phyloP scores from a whole-genome alignment of 768 basidiomycete species.

The Lentinula edodes region DNA sequence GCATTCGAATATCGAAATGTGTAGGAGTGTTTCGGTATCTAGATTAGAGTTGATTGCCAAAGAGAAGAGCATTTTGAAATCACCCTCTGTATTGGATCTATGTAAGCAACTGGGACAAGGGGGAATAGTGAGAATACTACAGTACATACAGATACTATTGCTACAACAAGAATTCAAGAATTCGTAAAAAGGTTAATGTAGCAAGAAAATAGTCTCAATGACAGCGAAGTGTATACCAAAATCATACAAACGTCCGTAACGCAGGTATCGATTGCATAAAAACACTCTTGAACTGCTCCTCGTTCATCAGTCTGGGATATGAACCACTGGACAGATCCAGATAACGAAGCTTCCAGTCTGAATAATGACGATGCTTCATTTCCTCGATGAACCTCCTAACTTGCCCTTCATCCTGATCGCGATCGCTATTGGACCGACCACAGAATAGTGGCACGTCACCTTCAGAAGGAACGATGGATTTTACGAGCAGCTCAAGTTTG shows the following conservation, averaged over 20 bases:
- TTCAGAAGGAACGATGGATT: constrained; percentile 27
- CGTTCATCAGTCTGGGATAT: neutral
- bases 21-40: constrained; percentile 9
- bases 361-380: neutral
- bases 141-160: neutral
- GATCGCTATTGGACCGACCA: neutral
- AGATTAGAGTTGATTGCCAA: no score
- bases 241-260: constrained; percentile 1
- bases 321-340: neutral
- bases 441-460: neutral
- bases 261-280: neutral
- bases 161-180: neutral
- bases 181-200: neutral
- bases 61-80: no score
- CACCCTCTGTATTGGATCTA: no score
- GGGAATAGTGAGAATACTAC: neutral
- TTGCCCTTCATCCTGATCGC: constrained; percentile 7
- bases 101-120: neutral
- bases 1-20: constrained; percentile 88
- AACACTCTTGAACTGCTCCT: neutral
- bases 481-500: constrained; percentile 32
- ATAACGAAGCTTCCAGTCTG: constrained; percentile 2
- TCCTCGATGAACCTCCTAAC: neutral
- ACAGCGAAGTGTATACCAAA: neutral
- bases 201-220: neutral